A percentile compares a stretch with the other conserved stretches of the same genome.
Evolutionary conservation across 208 protist genomes (phyloP).

Genomic region (Borovskyia barvae): DNA sequence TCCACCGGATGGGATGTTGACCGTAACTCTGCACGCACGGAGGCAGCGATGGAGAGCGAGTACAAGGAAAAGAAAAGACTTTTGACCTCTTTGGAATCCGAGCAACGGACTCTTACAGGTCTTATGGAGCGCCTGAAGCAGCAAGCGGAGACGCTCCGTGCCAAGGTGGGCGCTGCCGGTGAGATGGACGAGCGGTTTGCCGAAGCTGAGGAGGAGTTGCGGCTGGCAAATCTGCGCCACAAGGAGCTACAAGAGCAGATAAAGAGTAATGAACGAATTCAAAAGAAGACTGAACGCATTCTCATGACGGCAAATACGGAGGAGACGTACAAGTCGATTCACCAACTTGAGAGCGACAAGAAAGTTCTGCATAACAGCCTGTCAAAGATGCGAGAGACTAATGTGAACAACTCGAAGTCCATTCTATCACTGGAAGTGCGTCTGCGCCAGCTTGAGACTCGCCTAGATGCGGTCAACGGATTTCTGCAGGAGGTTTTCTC

Average conservation of each 20-base stretch:
- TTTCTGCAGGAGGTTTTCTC: slow-evolving; percentile 81
- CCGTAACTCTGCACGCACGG: slow-evolving; percentile 13
- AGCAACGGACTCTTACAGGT: slow-evolving; percentile 24
- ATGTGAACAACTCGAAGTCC: slow-evolving; percentile 68
- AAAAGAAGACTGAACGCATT: slow-evolving; percentile 81
- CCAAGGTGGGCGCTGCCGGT: slow-evolving; percentile 34
- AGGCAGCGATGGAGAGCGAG: slow-evolving; percentile 40
- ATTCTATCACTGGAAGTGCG: slow-evolving; percentile 76
- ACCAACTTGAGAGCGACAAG: slow-evolving; percentile 74
- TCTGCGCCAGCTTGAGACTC: slow-evolving; percentile 70
- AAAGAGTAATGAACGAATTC: slow-evolving; percentile 66
- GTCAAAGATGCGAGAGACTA: slow-evolving; percentile 67
- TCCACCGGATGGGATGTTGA: slow-evolving; percentile 50
- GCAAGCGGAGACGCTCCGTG: slow-evolving; percentile 47
- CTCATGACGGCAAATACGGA: slow-evolving; percentile 30
- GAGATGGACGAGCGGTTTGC: slow-evolving; percentile 45
- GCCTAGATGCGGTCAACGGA: slow-evolving; percentile 65
- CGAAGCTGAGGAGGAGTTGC: slow-evolving; percentile 49
- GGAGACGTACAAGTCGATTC: slow-evolving; percentile 70
- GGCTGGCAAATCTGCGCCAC: slow-evolving; percentile 33
- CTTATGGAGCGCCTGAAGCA: slow-evolving; percentile 47
- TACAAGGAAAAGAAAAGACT: slow-evolving; percentile 32
- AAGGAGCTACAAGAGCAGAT: slow-evolving; percentile 48
- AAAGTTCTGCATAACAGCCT: slow-evolving; percentile 69
- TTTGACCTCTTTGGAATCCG: slow-evolving; percentile 32